phyloP scores from a whole-genome alignment of 306 rosid genomes.

The Canavalia gladiata region DNA sequence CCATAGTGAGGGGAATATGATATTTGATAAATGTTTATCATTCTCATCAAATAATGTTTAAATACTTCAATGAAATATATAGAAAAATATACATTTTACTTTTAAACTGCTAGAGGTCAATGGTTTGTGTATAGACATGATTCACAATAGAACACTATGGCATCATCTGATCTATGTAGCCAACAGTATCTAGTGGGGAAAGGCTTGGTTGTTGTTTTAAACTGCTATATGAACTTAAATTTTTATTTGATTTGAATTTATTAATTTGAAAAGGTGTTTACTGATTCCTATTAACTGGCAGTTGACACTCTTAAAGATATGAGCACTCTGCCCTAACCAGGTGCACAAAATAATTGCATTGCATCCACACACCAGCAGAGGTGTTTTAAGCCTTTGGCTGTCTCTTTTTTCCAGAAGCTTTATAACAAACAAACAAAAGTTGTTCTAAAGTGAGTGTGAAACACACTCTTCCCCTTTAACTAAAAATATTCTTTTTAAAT shows the following conservation, averaged over 20 bases:
- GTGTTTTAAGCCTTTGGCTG: no score
- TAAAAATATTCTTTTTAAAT: background rate
- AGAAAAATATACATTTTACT: conserved; percentile 8
- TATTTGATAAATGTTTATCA: conserved; percentile 17
- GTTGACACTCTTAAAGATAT: no score
- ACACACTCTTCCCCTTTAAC: no score
- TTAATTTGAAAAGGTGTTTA: conserved; percentile 14
- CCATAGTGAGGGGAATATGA: conserved; percentile 31
- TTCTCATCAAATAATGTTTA: conserved; percentile 36
- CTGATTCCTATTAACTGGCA: no score
- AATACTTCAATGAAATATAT: conserved; percentile 25
- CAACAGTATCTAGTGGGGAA: no score
- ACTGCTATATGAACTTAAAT: conserved; percentile 12
- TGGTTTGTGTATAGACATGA: no score
- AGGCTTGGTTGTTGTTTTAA: background rate
- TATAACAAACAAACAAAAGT: background rate
- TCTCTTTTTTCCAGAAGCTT: background rate
- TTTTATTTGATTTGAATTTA: conserved; percentile 10
- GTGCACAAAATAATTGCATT: no score
- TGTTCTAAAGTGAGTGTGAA: background rate
- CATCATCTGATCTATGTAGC: no score
- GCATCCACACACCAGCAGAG: no score
- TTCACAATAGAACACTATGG: no score
- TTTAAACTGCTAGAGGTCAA: background rate
- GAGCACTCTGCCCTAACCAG: no score